Conservation (phyloP, 371 early-diverging fungal species). For the Synchytrium microbalum region DNA sequence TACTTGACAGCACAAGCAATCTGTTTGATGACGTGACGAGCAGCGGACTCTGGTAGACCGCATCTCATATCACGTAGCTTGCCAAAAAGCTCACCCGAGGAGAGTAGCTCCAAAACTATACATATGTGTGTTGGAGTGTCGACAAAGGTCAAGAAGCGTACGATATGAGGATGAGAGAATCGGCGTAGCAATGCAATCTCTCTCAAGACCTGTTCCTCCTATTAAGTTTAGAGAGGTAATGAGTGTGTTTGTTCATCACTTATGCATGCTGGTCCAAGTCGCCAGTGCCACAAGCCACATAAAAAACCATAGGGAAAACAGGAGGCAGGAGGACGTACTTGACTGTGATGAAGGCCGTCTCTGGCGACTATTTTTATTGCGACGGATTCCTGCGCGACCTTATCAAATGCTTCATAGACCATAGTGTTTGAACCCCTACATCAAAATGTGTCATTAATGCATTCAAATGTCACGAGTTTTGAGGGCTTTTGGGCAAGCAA, state of each 20-base stretch:
- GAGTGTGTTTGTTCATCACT: too few species aligned
- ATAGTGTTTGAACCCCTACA: not conserved
- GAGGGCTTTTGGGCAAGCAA: too few species aligned
- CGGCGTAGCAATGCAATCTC: not conserved
- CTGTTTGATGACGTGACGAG: conserved; percentile 59
- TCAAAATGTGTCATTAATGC: too few species aligned
- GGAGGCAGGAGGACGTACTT: too few species aligned
- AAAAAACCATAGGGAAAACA: too few species aligned
- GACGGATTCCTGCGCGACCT: not conserved
- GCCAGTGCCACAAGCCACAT: too few species aligned
- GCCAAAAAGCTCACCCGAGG: not conserved
- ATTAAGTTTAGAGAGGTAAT: too few species aligned
- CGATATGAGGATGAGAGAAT: not conserved
- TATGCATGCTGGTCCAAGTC: too few species aligned
- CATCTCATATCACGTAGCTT: not conserved
- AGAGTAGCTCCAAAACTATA: not conserved
- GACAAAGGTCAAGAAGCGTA: not conserved
- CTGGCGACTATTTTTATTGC: not conserved
- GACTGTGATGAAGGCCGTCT: not conserved
- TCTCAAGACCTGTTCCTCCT: not conserved
- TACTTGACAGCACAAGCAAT: conserved; percentile 75
- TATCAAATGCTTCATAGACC: not conserved
- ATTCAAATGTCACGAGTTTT: too few species aligned
- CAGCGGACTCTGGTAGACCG: conserved; percentile 50
- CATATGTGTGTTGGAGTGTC: not conserved